phyloP scores from a whole-genome alignment of 164 flowering plant genomes.

The Dillenia turbinata region DNA sequence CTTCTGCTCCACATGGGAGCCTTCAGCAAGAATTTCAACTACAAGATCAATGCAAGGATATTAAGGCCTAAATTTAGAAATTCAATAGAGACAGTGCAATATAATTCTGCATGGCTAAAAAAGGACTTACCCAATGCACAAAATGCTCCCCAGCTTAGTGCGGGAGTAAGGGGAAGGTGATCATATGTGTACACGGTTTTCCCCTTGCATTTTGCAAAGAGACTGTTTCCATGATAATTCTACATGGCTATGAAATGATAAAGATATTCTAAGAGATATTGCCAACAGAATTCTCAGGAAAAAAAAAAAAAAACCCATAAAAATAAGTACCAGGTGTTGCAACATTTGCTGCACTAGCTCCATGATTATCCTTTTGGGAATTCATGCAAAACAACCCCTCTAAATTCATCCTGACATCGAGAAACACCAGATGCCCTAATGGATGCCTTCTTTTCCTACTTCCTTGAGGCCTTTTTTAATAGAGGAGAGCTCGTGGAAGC shows the following conservation, averaged over 20 bases:
- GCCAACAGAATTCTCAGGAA: slow-evolving; percentile 1
- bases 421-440: slow-evolving; percentile 13
- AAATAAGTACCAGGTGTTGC: slow-evolving; percentile 27
- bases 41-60: slow-evolving; percentile 20
- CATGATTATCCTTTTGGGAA: slow-evolving; percentile 12
- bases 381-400: slow-evolving; percentile 9
- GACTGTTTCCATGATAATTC: neutral
- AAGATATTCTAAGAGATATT: neutral
- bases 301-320: neutral
- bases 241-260: neutral
- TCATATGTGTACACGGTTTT: no score
- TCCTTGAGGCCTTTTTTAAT: slow-evolving; percentile 46
- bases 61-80: neutral
- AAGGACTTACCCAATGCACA: slow-evolving; percentile 1
- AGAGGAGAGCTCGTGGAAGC: slow-evolving; percentile 92
- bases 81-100: neutral
- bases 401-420: slow-evolving; percentile 2
- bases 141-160: no score
- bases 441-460: slow-evolving; percentile 15
- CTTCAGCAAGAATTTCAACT: slow-evolving; percentile 21
- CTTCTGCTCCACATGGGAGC: slow-evolving; percentile 11
- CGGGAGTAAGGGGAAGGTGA: no score
- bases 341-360: slow-evolving; percentile 8
- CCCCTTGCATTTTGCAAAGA: no score
- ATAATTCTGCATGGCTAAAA: neutral